These are phyloP conservation scores for Coemansia sp. DNA, from an alignment of 192 early-diverging fungal species.

Conservation along the genomic window DNA sequence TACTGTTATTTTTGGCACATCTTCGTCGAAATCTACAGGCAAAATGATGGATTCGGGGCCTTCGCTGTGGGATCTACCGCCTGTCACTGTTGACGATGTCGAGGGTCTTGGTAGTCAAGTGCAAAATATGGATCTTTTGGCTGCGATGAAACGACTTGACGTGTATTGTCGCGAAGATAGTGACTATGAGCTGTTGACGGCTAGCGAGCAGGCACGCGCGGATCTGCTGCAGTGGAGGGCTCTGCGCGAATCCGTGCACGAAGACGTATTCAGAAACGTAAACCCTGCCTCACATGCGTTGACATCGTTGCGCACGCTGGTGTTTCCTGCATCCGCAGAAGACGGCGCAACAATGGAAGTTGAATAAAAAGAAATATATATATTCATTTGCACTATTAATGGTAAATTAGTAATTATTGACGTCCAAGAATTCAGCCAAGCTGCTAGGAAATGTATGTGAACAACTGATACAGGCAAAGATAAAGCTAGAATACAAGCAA, in stretches of 20 bases:
- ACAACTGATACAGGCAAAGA: too few species aligned
- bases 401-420: too few species aligned
- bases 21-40: background rate
- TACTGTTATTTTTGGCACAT: background rate
- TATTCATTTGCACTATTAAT: too few species aligned
- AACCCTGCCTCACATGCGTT: constrained; percentile 39
- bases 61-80: constrained; percentile 22
- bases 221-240: constrained; percentile 53
- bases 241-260: constrained; percentile 30
- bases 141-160: constrained; percentile 36
- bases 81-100: constrained; percentile 5
- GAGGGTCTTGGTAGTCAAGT: constrained; percentile 26
- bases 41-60: background rate
- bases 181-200: constrained; percentile 51
- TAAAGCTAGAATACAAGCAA: too few species aligned
- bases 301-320: constrained; percentile 12
- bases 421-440: too few species aligned
- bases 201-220: constrained; percentile 36
- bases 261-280: constrained; percentile 40
- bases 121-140: constrained; percentile 21
- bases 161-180: constrained; percentile 45
- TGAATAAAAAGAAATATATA: background rate
- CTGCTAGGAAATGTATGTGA: too few species aligned
- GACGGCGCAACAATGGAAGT: background rate
- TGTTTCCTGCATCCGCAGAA: background rate